Percentiles rank a stretch among this genome's conserved stretches.
These are phyloP conservation scores for Tolypocladium pustulatum DNA, from an alignment of 2,329 filamentous ascomycete species.

Conservation along the genomic window DNA sequence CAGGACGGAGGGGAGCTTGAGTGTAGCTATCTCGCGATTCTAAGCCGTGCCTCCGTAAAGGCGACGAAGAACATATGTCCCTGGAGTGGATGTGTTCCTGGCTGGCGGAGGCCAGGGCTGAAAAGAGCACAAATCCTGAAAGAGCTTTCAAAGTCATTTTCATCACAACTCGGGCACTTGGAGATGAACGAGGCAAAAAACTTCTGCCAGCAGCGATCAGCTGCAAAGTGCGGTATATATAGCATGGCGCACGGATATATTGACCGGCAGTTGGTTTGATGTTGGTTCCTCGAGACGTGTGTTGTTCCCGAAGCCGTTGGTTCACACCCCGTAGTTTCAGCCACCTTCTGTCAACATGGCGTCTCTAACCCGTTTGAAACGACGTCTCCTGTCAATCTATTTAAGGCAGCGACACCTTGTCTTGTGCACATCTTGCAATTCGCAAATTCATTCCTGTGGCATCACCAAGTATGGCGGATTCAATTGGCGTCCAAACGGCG, in stretches of 20 bases:
- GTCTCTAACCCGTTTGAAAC: background rate
- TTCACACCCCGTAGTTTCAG: background rate
- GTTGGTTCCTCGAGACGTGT: background rate
- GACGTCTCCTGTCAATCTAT: background rate
- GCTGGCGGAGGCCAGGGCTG: background rate
- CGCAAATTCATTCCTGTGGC: background rate
- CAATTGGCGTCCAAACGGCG: background rate
- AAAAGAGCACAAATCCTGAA: background rate
- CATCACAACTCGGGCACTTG: background rate
- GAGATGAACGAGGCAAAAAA: background rate
- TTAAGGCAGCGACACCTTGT: background rate
- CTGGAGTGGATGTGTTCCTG: background rate
- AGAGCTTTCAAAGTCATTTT: background rate
- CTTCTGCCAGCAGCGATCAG: too few species aligned
- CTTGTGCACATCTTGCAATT: background rate
- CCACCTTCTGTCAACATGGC: background rate
- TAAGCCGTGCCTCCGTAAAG: background rate
- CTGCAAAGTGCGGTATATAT: background rate
- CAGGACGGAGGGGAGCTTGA: background rate
- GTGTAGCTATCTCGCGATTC: background rate
- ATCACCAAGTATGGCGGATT: background rate
- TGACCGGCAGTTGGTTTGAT: background rate
- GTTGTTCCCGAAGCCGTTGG: background rate
- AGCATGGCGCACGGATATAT: background rate
- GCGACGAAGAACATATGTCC: background rate